Evolutionary conservation across 805 yeast genomes (phyloP).

Genomic region (Starmerella tilneyi): DNA sequence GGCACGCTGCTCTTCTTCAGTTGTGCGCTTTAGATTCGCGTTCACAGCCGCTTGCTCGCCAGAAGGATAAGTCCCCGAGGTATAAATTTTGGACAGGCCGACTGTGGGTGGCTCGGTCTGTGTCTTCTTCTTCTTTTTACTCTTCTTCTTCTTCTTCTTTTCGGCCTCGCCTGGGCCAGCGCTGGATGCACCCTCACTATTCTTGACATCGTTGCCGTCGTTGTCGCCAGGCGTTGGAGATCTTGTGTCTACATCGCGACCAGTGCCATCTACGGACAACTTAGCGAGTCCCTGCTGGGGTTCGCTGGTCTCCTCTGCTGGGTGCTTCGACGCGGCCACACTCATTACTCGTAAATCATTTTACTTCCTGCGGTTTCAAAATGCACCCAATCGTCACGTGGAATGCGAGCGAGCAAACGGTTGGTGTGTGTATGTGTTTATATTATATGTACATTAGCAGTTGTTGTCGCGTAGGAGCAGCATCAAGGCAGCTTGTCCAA

Average conservation of each 20-base stretch:
- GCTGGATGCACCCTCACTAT: conserved; percentile 19
- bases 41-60: conserved; percentile 22
- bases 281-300: not conserved
- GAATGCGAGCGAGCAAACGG: too few species aligned
- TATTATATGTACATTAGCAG: too few species aligned
- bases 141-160: conserved; percentile 46
- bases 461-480: too few species aligned
- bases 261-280: not conserved
- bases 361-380: too few species aligned
- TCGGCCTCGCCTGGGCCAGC: conserved; percentile 26
- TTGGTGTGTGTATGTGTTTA: too few species aligned
- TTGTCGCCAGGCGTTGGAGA: conserved; percentile 1
- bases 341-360: too few species aligned
- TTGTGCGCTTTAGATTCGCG: conserved; percentile 45
- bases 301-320: too few species aligned
- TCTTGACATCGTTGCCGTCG: not conserved
- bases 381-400: too few species aligned
- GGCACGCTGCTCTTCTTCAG: conserved; percentile 78
- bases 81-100: conserved; percentile 56
- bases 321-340: too few species aligned
- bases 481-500: too few species aligned
- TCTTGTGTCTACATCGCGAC: not conserved
- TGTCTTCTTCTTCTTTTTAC: conserved; percentile 45
- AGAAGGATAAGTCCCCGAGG: conserved; percentile 40
- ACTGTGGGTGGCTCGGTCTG: conserved; percentile 43